Conservation (phyloP, 352 stramenopile species). For the Globisporangium acanthophoron region DNA sequence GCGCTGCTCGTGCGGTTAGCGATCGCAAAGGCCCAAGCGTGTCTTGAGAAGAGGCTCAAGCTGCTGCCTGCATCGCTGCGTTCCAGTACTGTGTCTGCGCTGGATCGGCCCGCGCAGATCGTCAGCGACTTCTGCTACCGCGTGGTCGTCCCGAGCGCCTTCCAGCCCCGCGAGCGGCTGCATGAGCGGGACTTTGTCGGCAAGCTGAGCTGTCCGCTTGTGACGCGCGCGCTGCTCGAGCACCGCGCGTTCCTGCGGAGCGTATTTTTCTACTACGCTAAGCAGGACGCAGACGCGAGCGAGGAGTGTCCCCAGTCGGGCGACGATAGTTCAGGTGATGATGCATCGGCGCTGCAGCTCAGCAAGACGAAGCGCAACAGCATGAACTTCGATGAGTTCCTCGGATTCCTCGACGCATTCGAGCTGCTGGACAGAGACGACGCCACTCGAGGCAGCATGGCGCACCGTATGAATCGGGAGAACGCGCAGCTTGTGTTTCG, state of each 20-base stretch:
- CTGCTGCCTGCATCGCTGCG: neutral
- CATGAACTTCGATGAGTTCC: slow-evolving; percentile 48
- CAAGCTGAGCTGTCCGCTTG: slow-evolving; percentile 38
- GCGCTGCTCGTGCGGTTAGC: slow-evolving; percentile 12
- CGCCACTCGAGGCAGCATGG: neutral
- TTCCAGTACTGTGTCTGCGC: neutral
- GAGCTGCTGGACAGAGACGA: slow-evolving; percentile 12
- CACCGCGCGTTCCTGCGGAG: slow-evolving; percentile 47
- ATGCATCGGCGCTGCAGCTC: slow-evolving; percentile 12
- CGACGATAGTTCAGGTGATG: neutral
- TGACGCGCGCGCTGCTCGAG: slow-evolving; percentile 38
- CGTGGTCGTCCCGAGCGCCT: slow-evolving; percentile 20
- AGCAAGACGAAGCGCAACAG: slow-evolving; percentile 51
- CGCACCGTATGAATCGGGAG: neutral
- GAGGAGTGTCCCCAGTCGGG: neutral
- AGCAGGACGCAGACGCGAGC: slow-evolving; percentile 27
- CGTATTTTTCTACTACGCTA: slow-evolving; percentile 53
- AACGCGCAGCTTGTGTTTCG: slow-evolving; percentile 35
- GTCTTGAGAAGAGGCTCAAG: neutral
- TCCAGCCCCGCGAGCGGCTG: slow-evolving; percentile 6
- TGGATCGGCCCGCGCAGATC: slow-evolving; percentile 23
- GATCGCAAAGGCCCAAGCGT: neutral
- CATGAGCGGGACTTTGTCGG: slow-evolving; percentile 31
- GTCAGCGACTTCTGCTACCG: slow-evolving; percentile 35
- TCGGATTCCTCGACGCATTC: slow-evolving; percentile 30